Percentiles rank a stretch among this genome's conserved stretches.
These are phyloP conservation scores for Zygosaccharomyces rouxii DNA, from an alignment of 805 yeast species.

Conservation along the genomic window DNA sequence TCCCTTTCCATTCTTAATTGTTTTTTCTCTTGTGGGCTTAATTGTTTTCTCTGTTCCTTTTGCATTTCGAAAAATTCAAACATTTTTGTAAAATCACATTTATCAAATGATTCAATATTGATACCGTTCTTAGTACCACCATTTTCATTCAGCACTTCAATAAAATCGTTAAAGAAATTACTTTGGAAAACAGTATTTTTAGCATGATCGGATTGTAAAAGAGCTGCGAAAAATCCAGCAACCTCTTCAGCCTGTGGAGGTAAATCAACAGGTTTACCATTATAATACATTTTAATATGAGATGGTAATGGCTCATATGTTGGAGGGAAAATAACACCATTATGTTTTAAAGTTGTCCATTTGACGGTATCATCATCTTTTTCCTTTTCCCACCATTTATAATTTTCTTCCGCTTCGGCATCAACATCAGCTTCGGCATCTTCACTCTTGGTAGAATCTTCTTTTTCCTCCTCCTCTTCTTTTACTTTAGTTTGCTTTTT, in stretches of 20 bases:
- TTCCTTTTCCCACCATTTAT: conserved; percentile 70
- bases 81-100: conserved; percentile 77
- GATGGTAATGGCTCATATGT: conserved; percentile 81
- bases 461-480: conserved; percentile 8
- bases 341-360: conserved; percentile 84
- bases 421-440: conserved; percentile 49
- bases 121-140: conserved; percentile 57
- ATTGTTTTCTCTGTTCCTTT: conserved; percentile 65
- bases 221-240: conserved; percentile 90
- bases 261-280: conserved; percentile 67
- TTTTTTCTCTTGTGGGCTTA: conserved; percentile 74
- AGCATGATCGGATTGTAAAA: conserved; percentile 84
- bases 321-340: conserved; percentile 92
- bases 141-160: conserved; percentile 57
- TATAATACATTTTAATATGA: conserved; percentile 68
- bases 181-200: conserved; percentile 79
- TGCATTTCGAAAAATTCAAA: conserved; percentile 62
- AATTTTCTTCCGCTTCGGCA: conserved; percentile 43
- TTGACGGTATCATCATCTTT: conserved; percentile 70
- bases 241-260: conserved; percentile 90
- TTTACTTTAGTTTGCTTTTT: conserved; percentile 9
- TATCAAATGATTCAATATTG: conserved; percentile 51
- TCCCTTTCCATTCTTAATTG: conserved; percentile 67
- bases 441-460: conserved; percentile 41
- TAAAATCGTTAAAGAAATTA: conserved; percentile 81